Conservation (phyloP, 345 rosid species). For the Pelargonium nanum region DNA sequence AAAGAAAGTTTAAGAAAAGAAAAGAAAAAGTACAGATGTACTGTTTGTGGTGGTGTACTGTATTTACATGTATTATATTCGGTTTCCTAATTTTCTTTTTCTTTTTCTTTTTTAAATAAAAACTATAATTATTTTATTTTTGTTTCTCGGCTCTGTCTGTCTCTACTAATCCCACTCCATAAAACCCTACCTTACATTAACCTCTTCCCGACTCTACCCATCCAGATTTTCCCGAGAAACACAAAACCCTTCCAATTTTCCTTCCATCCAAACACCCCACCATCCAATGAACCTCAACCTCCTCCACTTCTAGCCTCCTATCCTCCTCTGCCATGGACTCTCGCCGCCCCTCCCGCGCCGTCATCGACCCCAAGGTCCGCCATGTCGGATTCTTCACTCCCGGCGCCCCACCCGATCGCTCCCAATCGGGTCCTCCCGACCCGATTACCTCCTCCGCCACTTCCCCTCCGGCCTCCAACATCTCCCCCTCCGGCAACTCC, state of each 20-base stretch:
- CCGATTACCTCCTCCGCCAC: conserved; percentile 19
- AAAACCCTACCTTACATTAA: neutral
- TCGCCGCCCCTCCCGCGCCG: conserved; percentile 63
- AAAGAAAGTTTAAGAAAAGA: too few relatives aligned
- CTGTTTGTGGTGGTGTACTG: too few relatives aligned
- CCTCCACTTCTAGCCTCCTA: too few relatives aligned
- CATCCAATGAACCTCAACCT: neutral
- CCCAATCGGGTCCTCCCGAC: conserved; percentile 28
- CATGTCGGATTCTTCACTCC: conserved; percentile 76
- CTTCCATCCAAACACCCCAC: conserved; percentile 13
- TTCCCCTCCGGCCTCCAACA: conserved; percentile 21
- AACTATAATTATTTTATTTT: too few relatives aligned
- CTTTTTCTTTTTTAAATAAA: too few relatives aligned
- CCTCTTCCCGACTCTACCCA: neutral
- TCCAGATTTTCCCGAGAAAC: conserved; percentile 1
- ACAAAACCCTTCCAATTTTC: neutral
- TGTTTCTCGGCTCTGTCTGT: too few relatives aligned
- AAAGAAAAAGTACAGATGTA: too few relatives aligned
- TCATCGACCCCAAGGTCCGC: conserved; percentile 78
- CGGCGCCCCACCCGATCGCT: conserved; percentile 40
- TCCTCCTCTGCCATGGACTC: conserved; percentile 44
- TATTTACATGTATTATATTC: too few relatives aligned
- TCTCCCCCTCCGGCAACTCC: conserved; percentile 54
- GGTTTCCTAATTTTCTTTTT: too few relatives aligned
- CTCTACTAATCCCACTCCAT: neutral